Evolutionary conservation across 495 filamentous ascomycete genomes (phyloP), one percentile per base, ranked within the genome.

Genomic region (Cercophora samala): DNA sequence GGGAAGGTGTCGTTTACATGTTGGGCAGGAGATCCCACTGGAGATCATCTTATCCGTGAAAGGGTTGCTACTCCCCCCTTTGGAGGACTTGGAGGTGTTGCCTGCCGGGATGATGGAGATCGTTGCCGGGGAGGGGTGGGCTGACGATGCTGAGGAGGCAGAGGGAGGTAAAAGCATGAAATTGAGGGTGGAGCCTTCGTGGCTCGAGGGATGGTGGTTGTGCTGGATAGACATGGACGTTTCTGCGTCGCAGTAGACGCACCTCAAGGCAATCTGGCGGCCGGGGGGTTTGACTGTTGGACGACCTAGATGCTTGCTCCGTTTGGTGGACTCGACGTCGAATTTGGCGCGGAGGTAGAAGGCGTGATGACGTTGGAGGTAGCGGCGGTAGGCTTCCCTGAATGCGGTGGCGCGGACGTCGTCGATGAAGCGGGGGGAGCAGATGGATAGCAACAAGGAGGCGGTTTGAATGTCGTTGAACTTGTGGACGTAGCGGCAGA

Each of bases 401-500:
- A 94, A 97, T 46, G 88, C 83, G 5, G 85, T 82, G 68, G 91
- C 92, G 68, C 91, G 88, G 32, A 88, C 75, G 72, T 95, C 90
- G 72, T 88, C 85, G 75, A 97, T 86, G 77, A 93, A 96, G 11
- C 88, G 86, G 0, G 96, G 94, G 23, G 88, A 85, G 62, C 90
- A 90, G 70, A 91, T 87, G 59, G 92, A 90, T 73, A 95, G 87
- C 58, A 93, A 88, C 0, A 98, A 83, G 1, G 93, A 89, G 3
- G 96, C 90, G 0, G 95, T 97, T 77, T 98, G 95, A 4, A 93
- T 83, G 75, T 99, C 95, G 68, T 87, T 84, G 77, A 89, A 96
- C 60, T 93, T 94, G 66, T 86, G 84, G 71, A 97, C 89, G 76
- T 97, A 97, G 24, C 89, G 90, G 58, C 93, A 88, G 70, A 98